Percentiles rank a stretch among this genome's conserved stretches.
Evolutionary conservation across 352 stramenopile genomes (phyloP).

Genomic region (Phytophthora rubi): DNA sequence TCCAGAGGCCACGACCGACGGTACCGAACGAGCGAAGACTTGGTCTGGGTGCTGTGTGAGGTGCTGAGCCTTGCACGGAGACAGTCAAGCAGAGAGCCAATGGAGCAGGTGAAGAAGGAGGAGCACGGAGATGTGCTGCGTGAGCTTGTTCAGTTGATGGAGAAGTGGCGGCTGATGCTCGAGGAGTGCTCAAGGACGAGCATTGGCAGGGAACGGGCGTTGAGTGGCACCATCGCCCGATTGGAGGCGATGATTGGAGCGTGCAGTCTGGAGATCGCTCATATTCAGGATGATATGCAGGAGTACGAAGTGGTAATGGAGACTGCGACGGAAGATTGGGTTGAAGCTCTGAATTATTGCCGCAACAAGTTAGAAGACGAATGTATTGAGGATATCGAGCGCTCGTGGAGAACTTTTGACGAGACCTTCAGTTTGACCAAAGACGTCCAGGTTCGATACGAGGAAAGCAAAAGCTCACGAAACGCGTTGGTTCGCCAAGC

Average conservation of each 20-base stretch:
- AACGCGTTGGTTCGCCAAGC: constrained; percentile 9
- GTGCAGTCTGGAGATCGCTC: constrained; percentile 5
- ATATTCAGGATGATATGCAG: not conserved
- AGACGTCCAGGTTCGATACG: constrained; percentile 5
- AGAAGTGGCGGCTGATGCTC: constrained; percentile 22
- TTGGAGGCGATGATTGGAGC: constrained; percentile 9
- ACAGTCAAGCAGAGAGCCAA: not conserved
- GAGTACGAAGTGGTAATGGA: constrained; percentile 5
- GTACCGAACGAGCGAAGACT: constrained; percentile 7
- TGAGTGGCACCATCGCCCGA: constrained; percentile 13
- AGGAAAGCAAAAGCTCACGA: not conserved
- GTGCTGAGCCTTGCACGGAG: constrained; percentile 31
- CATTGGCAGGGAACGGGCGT: not conserved
- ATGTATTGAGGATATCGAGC: not conserved
- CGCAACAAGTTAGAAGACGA: not conserved
- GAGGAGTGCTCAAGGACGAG: not conserved
- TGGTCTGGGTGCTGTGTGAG: constrained; percentile 30
- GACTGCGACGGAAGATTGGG: not conserved
- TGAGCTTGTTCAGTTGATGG: constrained; percentile 16
- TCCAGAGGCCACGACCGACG: constrained; percentile 8
- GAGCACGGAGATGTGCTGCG: not conserved
- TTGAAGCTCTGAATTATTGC: not conserved
- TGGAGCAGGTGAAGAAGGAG: constrained; percentile 10
- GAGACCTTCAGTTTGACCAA: constrained; percentile 11
- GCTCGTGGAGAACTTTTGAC: constrained; percentile 10